These are phyloP conservation scores for Globisporangium radiosum DNA, from an alignment of 352 stramenopile genomes.

Conservation along the genomic window DNA sequence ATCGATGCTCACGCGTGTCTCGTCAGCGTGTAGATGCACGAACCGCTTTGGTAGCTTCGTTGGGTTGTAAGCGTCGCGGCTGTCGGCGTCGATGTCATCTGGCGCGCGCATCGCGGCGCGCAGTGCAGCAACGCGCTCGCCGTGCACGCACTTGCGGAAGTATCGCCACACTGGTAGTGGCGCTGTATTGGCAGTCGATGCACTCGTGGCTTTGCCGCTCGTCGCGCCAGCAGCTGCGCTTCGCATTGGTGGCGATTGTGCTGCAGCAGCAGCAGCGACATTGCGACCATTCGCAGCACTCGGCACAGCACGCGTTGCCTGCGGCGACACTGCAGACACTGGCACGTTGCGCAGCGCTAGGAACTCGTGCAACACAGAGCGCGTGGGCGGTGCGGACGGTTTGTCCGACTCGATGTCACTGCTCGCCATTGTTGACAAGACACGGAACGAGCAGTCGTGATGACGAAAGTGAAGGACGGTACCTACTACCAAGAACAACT, in stretches of 20 bases:
- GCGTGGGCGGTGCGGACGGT: neutral
- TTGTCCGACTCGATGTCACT: neutral
- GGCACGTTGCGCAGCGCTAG: conserved; percentile 7
- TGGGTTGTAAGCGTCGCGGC: conserved; percentile 43
- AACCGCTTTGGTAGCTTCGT: conserved; percentile 28
- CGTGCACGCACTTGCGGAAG: conserved; percentile 36
- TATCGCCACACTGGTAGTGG: conserved; percentile 22
- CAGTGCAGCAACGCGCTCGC: conserved; percentile 19
- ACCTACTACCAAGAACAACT: neutral
- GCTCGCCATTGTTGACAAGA: conserved; percentile 1
- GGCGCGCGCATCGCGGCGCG: conserved; percentile 29
- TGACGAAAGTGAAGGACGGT: neutral
- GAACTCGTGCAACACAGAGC: conserved; percentile 5
- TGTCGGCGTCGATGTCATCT: conserved; percentile 32
- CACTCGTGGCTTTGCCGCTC: neutral
- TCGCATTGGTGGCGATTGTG: neutral
- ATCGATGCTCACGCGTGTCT: conserved; percentile 21
- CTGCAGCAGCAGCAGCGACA: neutral
- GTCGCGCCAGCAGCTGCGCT: too few relatives aligned
- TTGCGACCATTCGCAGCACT: neutral
- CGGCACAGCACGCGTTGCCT: too few relatives aligned
- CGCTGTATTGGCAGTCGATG: neutral
- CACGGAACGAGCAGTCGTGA: too few relatives aligned
- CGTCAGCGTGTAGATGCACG: conserved; percentile 44
- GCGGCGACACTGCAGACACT: neutral